Percentiles rank a stretch among this genome's conserved stretches.
These are phyloP conservation scores for Tricholoma matsutake DNA, from an alignment of 768 basidiomycete species.

Conservation along the genomic window DNA sequence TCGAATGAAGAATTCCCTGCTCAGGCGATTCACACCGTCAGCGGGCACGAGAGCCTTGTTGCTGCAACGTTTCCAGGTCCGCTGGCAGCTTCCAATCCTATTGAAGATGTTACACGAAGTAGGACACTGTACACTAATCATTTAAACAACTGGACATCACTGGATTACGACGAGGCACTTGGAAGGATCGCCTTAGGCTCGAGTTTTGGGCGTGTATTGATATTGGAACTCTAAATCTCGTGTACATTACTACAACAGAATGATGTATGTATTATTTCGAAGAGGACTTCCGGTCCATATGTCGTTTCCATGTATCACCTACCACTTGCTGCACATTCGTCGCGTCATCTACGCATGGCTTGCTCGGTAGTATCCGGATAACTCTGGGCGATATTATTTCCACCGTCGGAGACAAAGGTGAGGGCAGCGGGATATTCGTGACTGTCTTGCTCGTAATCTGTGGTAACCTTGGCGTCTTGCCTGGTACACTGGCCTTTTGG, in stretches of 20 bases:
- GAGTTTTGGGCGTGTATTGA: conserved; percentile 42
- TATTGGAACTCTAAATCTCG: conserved; percentile 32
- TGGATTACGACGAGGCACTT: conserved; percentile 59
- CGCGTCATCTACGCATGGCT: background rate
- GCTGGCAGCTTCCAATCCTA: conserved; percentile 13
- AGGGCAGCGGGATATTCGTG: background rate
- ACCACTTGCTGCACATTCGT: background rate
- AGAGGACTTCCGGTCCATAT: background rate
- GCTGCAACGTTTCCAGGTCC: conserved; percentile 51
- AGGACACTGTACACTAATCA: conserved; percentile 30
- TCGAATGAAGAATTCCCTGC: conserved; percentile 17
- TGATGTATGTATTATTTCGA: background rate
- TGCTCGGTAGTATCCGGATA: background rate
- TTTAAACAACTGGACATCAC: conserved; percentile 47
- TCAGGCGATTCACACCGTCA: conserved; percentile 12
- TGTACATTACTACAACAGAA: background rate
- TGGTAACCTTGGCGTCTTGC: background rate
- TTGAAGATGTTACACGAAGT: conserved; percentile 9
- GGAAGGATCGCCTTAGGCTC: conserved; percentile 55
- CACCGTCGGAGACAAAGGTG: background rate
- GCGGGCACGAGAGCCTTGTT: conserved; percentile 34
- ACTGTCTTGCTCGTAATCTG: background rate
- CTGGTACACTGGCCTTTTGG: background rate
- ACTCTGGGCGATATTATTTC: background rate
- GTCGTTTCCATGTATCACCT: background rate